Evolutionary conservation across 1,284 basidiomycete species (phyloP), one percentile per base, ranked within the genome.

Genomic region (Ganoderma lingzhi): DNA sequence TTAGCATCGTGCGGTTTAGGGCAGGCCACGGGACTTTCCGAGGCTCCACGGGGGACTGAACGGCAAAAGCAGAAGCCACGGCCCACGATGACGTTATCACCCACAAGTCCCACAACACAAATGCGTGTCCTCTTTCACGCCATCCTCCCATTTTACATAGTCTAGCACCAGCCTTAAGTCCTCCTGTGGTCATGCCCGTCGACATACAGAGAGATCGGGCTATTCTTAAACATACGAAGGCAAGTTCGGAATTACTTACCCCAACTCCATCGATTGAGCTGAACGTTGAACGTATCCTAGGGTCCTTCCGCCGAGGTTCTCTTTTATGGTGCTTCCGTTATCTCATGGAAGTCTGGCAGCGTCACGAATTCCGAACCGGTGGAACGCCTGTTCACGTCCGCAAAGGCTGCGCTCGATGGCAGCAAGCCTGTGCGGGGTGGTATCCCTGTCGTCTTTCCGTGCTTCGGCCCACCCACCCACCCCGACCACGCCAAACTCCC

Each of bases 391-490:
- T 97, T 95, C 74, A 84, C 95, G 10, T 94, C 92, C 23, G 86
- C 87, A 35, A 94, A 92, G 78, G 91, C 94, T 1, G 81, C 83
- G 17, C 81, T 95, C 2, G 94, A 96, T 76, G 93, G 93, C 1
- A 87, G 88, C 65, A 90, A 90, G 77, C 84, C 90, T 48, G 86
- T 96, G 30, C 87, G 94, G 66, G 94, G 94, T n/a, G 94, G 94
- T 2, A 94, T 96, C 32, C 94, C 93, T 5, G 82, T 95, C 58
- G 91, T 94, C 42, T 96, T 95, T 80, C 95, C 95, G 39, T 93
- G 92, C 80, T 96, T 96, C 77, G 95, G 95, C 2, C 83, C 92
- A 1, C 94, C 95, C 1, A 84, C 82, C 6, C 91, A 90, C 74
- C 86, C 86, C 0, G 90, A 93, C 55, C 94, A 97, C 78, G 78